phyloP scores from a whole-genome alignment of 805 yeast genomes.

The Yarrowia yakushimensis region DNA sequence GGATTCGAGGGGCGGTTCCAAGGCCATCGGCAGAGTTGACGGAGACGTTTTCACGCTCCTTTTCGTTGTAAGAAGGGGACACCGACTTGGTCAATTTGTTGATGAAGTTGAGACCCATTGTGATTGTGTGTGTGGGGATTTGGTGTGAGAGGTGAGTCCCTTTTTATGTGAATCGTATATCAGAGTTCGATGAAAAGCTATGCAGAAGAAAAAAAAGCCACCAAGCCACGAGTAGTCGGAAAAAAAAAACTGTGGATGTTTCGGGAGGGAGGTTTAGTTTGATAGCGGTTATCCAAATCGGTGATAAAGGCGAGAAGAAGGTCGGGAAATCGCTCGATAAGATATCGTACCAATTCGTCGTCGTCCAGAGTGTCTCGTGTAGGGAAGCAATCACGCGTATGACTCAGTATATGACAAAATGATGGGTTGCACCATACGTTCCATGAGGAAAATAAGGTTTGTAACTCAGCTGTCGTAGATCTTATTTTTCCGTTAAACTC shows the following conservation, averaged over 20 bases:
- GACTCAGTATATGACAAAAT: background rate
- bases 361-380: background rate
- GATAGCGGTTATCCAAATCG: background rate
- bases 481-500: constrained; percentile 18
- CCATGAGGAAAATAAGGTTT: background rate
- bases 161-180: background rate
- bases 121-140: background rate
- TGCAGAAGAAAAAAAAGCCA: background rate
- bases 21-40: constrained; percentile 8
- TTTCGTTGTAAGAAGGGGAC: constrained; percentile 9
- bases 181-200: background rate
- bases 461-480: background rate
- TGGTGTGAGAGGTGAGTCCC: background rate
- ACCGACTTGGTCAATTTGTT: constrained; percentile 9
- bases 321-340: background rate
- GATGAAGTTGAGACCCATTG: constrained; percentile 23
- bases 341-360: background rate
- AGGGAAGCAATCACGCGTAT: background rate
- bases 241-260: background rate
- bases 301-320: background rate
- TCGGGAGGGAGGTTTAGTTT: background rate
- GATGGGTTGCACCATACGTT: constrained; percentile 20
- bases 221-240: constrained; percentile 1
- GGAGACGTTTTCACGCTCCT: background rate
- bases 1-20: constrained; percentile 6